Evolutionary conservation across 352 stramenopile genomes (phyloP).

Genomic region (Phytophthora vignae): DNA sequence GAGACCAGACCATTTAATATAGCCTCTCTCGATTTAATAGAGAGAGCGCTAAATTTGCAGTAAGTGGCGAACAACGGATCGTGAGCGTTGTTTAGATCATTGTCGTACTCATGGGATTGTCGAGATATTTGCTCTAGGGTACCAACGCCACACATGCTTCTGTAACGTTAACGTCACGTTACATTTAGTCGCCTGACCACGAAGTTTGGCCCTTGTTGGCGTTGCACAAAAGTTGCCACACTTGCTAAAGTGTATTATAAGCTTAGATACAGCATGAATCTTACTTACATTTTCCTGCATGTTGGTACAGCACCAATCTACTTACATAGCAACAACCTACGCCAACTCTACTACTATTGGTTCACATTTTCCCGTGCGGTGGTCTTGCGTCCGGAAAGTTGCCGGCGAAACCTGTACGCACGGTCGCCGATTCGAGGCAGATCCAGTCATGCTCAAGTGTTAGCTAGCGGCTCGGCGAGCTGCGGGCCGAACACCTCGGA

Average conservation of each 20-base stretch:
- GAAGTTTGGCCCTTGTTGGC: too few relatives aligned
- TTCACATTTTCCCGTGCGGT: background rate
- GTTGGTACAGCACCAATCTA: background rate
- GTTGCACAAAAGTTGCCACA: too few relatives aligned
- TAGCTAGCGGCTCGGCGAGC: background rate
- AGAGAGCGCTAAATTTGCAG: too few relatives aligned
- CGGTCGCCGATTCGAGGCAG: constrained; percentile 14
- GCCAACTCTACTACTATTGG: background rate
- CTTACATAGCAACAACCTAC: background rate
- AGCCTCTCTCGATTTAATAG: too few relatives aligned
- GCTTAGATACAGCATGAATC: too few relatives aligned
- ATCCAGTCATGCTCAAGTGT: constrained; percentile 18
- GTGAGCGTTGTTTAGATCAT: too few relatives aligned
- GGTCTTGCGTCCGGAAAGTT: constrained; percentile 10
- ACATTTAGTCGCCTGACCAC: background rate
- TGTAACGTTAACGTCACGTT: background rate
- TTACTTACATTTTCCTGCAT: background rate
- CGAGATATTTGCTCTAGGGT: too few relatives aligned
- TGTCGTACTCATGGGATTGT: too few relatives aligned
- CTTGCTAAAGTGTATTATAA: too few relatives aligned
- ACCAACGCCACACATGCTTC: background rate
- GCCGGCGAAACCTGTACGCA: constrained; percentile 19
- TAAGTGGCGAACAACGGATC: too few relatives aligned
- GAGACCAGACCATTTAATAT: too few relatives aligned
- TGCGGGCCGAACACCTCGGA: constrained; percentile 5